phyloP scores from a whole-genome alignment of 306 rosid genomes.

The Cicer bijugum region DNA sequence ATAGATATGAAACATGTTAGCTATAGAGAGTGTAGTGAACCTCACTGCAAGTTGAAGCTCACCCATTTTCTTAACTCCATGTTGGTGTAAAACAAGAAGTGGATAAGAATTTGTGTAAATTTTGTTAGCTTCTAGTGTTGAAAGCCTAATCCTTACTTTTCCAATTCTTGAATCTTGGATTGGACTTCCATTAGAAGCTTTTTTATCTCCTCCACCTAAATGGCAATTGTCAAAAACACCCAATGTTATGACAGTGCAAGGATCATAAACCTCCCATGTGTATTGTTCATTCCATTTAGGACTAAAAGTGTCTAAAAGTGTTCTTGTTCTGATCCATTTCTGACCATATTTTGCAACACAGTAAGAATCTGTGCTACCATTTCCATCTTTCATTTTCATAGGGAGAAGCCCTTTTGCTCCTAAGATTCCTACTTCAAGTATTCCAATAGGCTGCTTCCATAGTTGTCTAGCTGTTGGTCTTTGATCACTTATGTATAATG shows the following conservation, averaged over 20 bases:
- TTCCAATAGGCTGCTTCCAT: slow-evolving; percentile 84
- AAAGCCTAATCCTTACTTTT: slow-evolving; percentile 78
- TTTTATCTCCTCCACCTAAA: slow-evolving; percentile 58
- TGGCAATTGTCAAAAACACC: slow-evolving; percentile 89
- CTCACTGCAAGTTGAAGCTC: slow-evolving; percentile 81
- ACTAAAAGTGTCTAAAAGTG: slow-evolving; percentile 63
- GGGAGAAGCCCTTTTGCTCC: slow-evolving; percentile 86
- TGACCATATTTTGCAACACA: slow-evolving; percentile 88
- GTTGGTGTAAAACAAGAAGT: slow-evolving; percentile 73
- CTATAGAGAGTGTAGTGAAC: slow-evolving; percentile 71
- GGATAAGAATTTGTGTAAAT: slow-evolving; percentile 70
- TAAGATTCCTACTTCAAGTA: slow-evolving; percentile 80
- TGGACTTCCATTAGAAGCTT: slow-evolving; percentile 46
- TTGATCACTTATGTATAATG: slow-evolving; percentile 78
- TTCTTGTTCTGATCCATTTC: slow-evolving; percentile 88
- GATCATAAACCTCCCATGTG: slow-evolving; percentile 93
- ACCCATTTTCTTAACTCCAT: slow-evolving; percentile 89
- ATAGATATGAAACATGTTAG: slow-evolving; percentile 63
- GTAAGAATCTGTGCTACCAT: slow-evolving; percentile 81
- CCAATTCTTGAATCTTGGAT: slow-evolving; percentile 71
- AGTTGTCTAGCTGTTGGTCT: slow-evolving; percentile 85
- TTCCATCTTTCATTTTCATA: slow-evolving; percentile 77
- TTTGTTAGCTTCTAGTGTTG: slow-evolving; percentile 76
- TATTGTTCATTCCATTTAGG: slow-evolving; percentile 97
- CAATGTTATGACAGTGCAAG: slow-evolving; percentile 81